These are phyloP conservation scores for Hippophae gyantsensis DNA, from an alignment of 306 rosid species.

Conservation along the genomic window DNA sequence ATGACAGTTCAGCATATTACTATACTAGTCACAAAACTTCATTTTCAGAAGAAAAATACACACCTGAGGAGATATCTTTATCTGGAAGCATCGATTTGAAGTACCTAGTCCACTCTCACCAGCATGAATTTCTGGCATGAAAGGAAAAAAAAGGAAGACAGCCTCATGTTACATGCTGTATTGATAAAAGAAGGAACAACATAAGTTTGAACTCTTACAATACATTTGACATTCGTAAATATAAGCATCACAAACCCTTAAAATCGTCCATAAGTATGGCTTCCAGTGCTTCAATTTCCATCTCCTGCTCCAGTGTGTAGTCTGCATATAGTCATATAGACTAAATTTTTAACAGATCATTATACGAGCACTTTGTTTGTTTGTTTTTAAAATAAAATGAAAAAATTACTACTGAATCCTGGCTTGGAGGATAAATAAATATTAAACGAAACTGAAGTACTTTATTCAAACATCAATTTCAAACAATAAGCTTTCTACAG, in stretches of 20 bases:
- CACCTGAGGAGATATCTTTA: constrained; percentile 69
- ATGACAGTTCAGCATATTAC: no score
- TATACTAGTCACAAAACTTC: neutral
- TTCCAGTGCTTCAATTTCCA: constrained; percentile 97
- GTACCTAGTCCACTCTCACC: constrained; percentile 88
- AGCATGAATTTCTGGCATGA: constrained; percentile 69
- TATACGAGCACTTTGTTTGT: no score
- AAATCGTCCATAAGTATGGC: constrained; percentile 96
- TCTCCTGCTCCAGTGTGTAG: constrained; percentile 73
- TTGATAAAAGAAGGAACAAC: neutral
- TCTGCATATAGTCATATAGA: constrained; percentile 27
- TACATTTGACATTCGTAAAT: neutral
- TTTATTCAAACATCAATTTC: no score
- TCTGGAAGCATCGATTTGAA: constrained; percentile 68
- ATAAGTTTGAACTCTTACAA: neutral
- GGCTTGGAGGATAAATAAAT: no score
- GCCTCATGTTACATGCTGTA: constrained; percentile 10
- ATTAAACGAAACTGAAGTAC: no score
- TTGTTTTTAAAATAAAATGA: no score
- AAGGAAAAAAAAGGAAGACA: constrained; percentile 15
- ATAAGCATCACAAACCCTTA: constrained; percentile 46
- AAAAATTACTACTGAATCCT: no score
- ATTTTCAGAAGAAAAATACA: constrained; percentile 2
- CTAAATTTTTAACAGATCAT: no score
- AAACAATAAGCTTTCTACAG: no score